Percentiles rank a stretch among this genome's conserved stretches.
Evolutionary conservation across 495 filamentous ascomycete species (phyloP).

Genomic region (Trichoderma reesei): DNA sequence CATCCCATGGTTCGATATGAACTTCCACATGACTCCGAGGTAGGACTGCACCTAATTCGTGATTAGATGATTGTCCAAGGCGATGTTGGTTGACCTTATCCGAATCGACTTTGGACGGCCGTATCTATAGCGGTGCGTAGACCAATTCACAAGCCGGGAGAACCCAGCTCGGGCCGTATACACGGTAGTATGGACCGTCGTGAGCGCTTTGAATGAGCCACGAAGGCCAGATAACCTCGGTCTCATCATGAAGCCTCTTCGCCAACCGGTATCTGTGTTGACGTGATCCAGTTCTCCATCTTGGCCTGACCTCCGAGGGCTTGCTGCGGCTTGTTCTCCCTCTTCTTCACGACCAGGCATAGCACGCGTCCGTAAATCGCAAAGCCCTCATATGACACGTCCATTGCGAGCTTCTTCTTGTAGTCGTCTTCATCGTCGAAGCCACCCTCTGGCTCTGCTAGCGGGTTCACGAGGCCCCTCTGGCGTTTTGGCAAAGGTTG

Average conservation of each 20-base stretch:
- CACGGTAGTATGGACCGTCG: no score
- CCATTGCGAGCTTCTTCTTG: slow-evolving; percentile 78
- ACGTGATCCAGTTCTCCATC: slow-evolving; percentile 90
- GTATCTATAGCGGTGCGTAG: no score
- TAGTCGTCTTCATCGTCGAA: slow-evolving; percentile 64
- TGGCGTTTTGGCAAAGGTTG: slow-evolving; percentile 39
- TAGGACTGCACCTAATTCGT: no score
- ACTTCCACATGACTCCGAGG: no score
- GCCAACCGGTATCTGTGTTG: slow-evolving; percentile 49
- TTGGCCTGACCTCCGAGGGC: slow-evolving; percentile 53
- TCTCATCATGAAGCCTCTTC: slow-evolving; percentile 17
- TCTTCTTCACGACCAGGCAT: slow-evolving; percentile 73
- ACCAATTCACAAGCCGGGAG: no score
- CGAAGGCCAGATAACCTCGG: no score
- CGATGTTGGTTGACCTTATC: no score
- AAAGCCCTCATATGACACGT: slow-evolving; percentile 88
- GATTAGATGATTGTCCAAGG: no score
- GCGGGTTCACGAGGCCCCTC: slow-evolving; percentile 24
- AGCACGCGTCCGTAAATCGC: slow-evolving; percentile 86
- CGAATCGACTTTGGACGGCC: no score
- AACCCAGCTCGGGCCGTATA: no score
- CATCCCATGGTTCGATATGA: no score
- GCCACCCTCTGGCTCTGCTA: slow-evolving; percentile 23
- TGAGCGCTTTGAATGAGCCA: no score
- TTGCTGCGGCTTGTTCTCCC: slow-evolving; percentile 24